phyloP scores from a whole-genome alignment of 495 filamentous ascomycete species.

The Aspergillus bridgeri region DNA sequence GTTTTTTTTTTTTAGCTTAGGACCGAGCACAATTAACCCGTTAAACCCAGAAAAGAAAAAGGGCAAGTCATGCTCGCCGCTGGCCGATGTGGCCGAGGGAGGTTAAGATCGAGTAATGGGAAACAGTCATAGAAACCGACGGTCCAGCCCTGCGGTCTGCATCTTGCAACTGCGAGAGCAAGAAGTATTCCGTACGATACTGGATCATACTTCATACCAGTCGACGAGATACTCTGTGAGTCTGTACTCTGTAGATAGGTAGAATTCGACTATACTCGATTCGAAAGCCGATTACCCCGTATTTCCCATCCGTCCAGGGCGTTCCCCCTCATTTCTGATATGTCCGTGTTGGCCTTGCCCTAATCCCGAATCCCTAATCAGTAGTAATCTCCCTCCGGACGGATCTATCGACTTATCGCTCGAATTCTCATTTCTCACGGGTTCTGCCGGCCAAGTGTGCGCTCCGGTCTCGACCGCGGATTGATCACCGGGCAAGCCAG shows the following conservation, averaged over 20 bases:
- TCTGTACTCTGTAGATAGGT: too few relatives aligned
- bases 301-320: not conserved
- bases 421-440: too few relatives aligned
- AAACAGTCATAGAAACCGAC: constrained; percentile 18
- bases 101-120: constrained; percentile 22
- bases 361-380: not conserved
- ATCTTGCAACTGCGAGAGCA: not conserved
- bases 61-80: not conserved
- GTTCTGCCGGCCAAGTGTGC: too few relatives aligned
- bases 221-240: too few relatives aligned
- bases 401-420: too few relatives aligned
- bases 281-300: not conserved
- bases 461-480: constrained; percentile 4
- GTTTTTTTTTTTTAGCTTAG: too few relatives aligned
- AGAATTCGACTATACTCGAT: not conserved
- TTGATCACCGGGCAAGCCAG: constrained; percentile 5
- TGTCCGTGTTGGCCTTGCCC: not conserved
- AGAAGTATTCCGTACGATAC: too few relatives aligned
- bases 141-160: not conserved
- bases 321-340: not conserved
- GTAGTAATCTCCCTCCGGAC: too few relatives aligned
- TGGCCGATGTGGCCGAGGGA: constrained; percentile 15
- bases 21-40: not conserved
- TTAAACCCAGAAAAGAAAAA: constrained; percentile 3
- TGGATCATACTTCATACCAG: too few relatives aligned